Evolutionary conservation across 352 stramenopile species (phyloP).

Genomic region (Phytophthora pluvialis): DNA sequence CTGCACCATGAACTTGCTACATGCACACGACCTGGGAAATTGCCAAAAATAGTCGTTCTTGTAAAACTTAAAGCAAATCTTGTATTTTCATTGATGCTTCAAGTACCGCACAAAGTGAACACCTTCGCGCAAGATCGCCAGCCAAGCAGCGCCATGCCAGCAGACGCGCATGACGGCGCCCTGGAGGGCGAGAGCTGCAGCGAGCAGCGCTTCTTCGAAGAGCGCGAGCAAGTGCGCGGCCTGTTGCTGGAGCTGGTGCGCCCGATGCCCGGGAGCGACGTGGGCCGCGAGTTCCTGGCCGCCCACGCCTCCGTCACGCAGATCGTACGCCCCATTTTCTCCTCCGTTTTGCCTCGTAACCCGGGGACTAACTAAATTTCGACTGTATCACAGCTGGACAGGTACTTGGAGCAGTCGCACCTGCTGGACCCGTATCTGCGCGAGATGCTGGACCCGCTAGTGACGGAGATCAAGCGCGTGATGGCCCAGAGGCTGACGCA

Average conservation of each 20-base stretch:
- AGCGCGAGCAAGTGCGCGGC: conserved; percentile 53
- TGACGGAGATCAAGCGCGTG: conserved; percentile 70
- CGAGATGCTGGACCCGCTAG: conserved; percentile 68
- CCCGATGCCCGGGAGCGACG: conserved; percentile 42
- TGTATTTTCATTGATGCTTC: too few species aligned
- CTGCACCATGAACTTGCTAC: too few species aligned
- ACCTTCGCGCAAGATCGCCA: too few species aligned
- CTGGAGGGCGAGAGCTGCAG: conserved; percentile 49
- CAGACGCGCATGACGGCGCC: background rate
- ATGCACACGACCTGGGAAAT: too few species aligned
- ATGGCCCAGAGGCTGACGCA: conserved; percentile 47
- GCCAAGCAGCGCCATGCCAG: background rate
- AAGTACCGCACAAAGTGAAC: too few species aligned
- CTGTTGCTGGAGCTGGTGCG: conserved; percentile 50
- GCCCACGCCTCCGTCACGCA: conserved; percentile 48
- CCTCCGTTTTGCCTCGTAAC: background rate
- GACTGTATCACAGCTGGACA: conserved; percentile 61
- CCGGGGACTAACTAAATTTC: background rate
- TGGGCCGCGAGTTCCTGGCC: conserved; percentile 52
- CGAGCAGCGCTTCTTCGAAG: conserved; percentile 73
- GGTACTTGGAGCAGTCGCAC: conserved; percentile 89
- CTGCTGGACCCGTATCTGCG: conserved; percentile 91
- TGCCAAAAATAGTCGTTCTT: too few species aligned
- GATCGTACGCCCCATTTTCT: conserved; percentile 48
- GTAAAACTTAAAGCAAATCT: too few species aligned